These are phyloP conservation scores for Ormosia semicastrata DNA, from an alignment of 306 rosid species.

Conservation along the genomic window DNA sequence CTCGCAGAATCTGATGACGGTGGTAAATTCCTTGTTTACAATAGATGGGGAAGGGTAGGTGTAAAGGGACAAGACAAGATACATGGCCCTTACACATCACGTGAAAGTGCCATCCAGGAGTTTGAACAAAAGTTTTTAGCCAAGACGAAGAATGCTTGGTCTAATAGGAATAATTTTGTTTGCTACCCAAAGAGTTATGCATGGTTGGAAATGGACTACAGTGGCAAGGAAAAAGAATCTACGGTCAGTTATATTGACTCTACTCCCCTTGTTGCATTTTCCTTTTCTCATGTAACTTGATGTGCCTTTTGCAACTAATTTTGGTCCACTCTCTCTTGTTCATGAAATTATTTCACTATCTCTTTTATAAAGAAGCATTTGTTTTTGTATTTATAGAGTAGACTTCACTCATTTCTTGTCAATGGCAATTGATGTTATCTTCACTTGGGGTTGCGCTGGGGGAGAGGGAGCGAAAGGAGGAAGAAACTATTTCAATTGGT, in stretches of 20 bases:
- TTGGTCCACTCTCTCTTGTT: not conserved
- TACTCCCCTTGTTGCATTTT: constrained; percentile 8
- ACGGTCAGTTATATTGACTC: constrained; percentile 56
- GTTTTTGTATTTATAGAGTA: not conserved
- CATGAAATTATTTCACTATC: constrained; percentile 1
- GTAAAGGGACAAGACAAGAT: constrained; percentile 80
- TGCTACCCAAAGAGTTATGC: constrained; percentile 62
- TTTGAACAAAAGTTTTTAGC: constrained; percentile 68
- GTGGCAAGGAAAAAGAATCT: constrained; percentile 51
- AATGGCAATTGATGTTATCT: not conserved
- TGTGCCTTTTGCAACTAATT: constrained; percentile 1
- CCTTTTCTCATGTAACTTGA: constrained; percentile 16
- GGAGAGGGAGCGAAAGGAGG: not conserved
- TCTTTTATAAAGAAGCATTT: not conserved
- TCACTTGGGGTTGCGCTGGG: not conserved
- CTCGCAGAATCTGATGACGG: constrained; percentile 83
- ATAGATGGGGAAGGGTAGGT: constrained; percentile 98
- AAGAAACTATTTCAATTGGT: not conserved
- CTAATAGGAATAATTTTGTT: constrained; percentile 51
- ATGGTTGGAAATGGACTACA: constrained; percentile 93
- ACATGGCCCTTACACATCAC: constrained; percentile 62
- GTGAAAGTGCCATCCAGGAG: constrained; percentile 55
- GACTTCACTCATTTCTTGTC: not conserved
- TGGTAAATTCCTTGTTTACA: constrained; percentile 67
- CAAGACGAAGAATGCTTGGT: constrained; percentile 83